phyloP scores from a whole-genome alignment of 768 basidiomycete species.

The Kwoniella sp. region DNA sequence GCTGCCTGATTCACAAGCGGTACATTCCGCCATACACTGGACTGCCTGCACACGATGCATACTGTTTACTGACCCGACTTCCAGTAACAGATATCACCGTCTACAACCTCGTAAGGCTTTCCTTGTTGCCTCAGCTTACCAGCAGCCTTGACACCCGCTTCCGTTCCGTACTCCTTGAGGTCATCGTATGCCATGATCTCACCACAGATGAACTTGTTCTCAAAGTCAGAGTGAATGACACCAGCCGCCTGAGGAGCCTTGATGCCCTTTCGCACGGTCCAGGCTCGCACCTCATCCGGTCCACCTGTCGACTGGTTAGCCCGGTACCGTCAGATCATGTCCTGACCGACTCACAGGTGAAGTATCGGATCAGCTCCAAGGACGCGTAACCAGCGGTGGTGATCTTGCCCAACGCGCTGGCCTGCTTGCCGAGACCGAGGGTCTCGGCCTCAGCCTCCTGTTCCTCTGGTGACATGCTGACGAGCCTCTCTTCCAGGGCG shows the following conservation, averaged over 20 bases:
- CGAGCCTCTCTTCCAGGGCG: constrained; percentile 85
- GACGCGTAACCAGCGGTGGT: constrained; percentile 87
- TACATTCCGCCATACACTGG: no score
- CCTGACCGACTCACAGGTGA: constrained; percentile 58
- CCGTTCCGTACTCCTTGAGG: constrained; percentile 83
- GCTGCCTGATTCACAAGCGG: no score
- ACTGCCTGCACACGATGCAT: no score
- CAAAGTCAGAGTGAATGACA: constrained; percentile 97
- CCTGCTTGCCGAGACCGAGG: constrained; percentile 58
- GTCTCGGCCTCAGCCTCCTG: constrained; percentile 72
- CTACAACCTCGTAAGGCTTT: constrained; percentile 62
- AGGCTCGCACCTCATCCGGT: constrained; percentile 92
- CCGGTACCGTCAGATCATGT: background rate
- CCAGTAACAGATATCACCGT: constrained; percentile 49
- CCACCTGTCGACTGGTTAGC: no score
- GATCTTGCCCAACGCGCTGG: constrained; percentile 79
- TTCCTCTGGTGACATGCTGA: constrained; percentile 59
- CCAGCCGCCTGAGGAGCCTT: constrained; percentile 97
- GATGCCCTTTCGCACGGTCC: constrained; percentile 90
- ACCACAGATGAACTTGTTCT: constrained; percentile 95
- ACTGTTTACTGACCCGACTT: constrained; percentile 37
- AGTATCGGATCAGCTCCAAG: constrained; percentile 61
- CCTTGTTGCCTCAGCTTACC: constrained; percentile 94
- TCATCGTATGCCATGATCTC: constrained; percentile 93
- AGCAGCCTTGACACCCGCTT: constrained; percentile 82